Evolutionary conservation across 257 asterid genomes (phyloP), one percentile per base, ranked within the genome.

Genomic region (Leptodermis oblonga): DNA sequence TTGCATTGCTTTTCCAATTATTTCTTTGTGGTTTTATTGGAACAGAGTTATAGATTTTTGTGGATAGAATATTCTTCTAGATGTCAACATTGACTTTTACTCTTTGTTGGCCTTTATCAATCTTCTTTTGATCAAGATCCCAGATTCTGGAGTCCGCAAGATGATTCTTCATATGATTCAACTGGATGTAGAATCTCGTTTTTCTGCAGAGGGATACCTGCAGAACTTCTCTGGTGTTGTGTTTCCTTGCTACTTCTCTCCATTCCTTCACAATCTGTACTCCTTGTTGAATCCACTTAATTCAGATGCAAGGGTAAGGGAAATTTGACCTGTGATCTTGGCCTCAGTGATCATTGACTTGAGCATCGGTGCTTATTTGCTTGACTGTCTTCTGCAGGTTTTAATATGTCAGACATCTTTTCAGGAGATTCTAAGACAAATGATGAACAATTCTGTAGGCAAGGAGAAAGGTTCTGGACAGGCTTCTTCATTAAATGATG

Each of bases 111-210:
- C 46, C 43, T 39, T 65, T 12, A 39, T 33, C 51, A 33, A 43
- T 14, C 43, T 71, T 79, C 69, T 51, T 26, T 78, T 69, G 53
- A 65, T 81, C 79, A 84, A 94, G 99, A 94, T 94, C 74, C 99
- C 96, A 70, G 99, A 94, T 83, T 82, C 96, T 70, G 99, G 95
- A 78, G 85, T 94, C 70, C 97, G 97, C 63, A 89, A 89, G 85
- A 89, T 94, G 99, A 89, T 94, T 72, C 96, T 94, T 77, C 99
- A 94, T 76, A 94, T 94, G 99, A 87, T 94, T 80, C 99, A 94
- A 67, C 79, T 89, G 85, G 96, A 94, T 65, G 93, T 96, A 2
- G 99, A 87, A 68, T 85, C 85, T 11, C 92, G 99, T 70, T 81
- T 70, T 77, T 85, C 97, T 79, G 99, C 99, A 61, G 97, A 91